Evolutionary conservation across 306 rosid genomes (phyloP).

Genomic region (Alnus rubra): DNA sequence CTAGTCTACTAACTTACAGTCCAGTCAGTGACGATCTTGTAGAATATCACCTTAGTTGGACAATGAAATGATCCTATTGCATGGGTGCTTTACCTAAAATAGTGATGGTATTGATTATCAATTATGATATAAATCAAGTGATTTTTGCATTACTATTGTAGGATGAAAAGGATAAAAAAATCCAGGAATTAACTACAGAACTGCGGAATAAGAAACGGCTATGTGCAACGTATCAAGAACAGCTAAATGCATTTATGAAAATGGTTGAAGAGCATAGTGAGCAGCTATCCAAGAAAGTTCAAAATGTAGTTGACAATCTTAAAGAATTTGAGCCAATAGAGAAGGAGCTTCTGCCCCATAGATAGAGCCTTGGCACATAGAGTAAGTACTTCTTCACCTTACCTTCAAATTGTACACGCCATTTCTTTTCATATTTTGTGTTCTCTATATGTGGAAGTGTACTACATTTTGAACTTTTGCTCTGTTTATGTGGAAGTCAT

Average conservation of each 20-base stretch:
- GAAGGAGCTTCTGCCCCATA: slow-evolving; percentile 52
- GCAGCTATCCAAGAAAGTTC: slow-evolving; percentile 65
- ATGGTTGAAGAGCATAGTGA: slow-evolving; percentile 82
- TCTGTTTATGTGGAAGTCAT: not conserved
- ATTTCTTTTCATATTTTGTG: not conserved
- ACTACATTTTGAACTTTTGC: too few relatives aligned
- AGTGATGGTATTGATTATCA: not conserved
- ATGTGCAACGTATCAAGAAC: slow-evolving; percentile 78
- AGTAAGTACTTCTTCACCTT: slow-evolving; percentile 36
- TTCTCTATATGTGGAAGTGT: not conserved
- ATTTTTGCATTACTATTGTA: slow-evolving; percentile 32
- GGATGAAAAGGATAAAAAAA: slow-evolving; percentile 93
- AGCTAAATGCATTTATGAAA: slow-evolving; percentile 63
- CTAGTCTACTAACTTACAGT: not conserved
- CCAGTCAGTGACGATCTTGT: not conserved
- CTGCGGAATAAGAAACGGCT: slow-evolving; percentile 83
- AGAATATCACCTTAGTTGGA: not conserved
- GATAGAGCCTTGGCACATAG: slow-evolving; percentile 46
- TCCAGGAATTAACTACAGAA: slow-evolving; percentile 86
- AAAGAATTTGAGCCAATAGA: slow-evolving; percentile 75
- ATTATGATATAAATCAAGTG: slow-evolving; percentile 8
- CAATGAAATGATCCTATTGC: slow-evolving; percentile 4
- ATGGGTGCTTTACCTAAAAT: not conserved
- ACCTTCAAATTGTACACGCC: not conserved
- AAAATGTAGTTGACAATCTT: slow-evolving; percentile 65